Evolutionary conservation across 345 rosid species (phyloP), one percentile per base, ranked within the genome.

Genomic region (Melaleuca alternifolia): DNA sequence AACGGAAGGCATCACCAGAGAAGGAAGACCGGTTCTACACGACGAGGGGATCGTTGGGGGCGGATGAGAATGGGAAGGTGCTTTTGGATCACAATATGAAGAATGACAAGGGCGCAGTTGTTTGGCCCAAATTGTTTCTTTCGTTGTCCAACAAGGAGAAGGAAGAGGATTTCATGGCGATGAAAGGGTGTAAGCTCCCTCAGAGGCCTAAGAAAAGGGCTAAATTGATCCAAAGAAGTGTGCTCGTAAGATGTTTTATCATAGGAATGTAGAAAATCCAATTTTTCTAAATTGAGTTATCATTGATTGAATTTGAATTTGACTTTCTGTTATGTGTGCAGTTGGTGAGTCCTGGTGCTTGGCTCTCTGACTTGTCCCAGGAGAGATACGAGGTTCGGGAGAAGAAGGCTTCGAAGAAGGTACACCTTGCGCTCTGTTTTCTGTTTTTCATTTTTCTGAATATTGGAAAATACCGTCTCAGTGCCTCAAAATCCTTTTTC

Each of bases 171-270:
- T 95, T 95, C 91, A 89, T 96, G 94, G 96, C 96, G 52, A 94
- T 97, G 98, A 97, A 97, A 92, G 99, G 98, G 37, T 95, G 99
- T 87, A 97, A 95, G 89, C 98, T 92, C 84, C 94, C 99, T 87
- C 99, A 97, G 84, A 91, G 98, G 91, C 99, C 99, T 14, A 96
- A 95, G 91, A 97, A 95, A 87, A 89, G 99, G 86, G 97, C 98
- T 65, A 96, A 97, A 88, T 87, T 94, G 90, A 95, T 97, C 86
- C 99, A 95, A 90, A 94, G 92, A 89, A 94, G 96, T 65, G 89
- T 95, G 86, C 96, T 94, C 51, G 99, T 95, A 86, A 90, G 95
- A 90, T 52, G 71, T 44, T 84, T 21, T 59, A 84, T 12, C 85
- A 50, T 54, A 83, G 54, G 61, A 83, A 20, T 83, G 48, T 52